Evolutionary conservation across 2,329 filamentous ascomycete genomes (phyloP), one percentile per base, ranked within the genome.

Genomic region (Fusarium mundagurra): DNA sequence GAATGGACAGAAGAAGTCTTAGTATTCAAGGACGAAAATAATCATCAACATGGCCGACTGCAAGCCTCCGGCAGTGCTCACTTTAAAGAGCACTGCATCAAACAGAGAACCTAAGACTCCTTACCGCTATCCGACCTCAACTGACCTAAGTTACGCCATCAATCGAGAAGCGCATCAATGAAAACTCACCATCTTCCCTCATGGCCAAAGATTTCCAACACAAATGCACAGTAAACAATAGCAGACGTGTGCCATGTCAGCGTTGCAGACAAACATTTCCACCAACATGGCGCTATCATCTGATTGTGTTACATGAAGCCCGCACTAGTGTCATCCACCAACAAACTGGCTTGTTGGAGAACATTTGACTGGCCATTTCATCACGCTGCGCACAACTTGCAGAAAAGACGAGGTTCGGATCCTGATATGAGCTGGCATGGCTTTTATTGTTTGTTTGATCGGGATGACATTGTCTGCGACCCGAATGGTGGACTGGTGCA

Each of bases 101-200:
- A 6, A 18, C 8, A 8, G 2, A 14, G 3, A 27, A 27, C 0
- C 3, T 6, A 3, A 34, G 8, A 6, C 8, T 27, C n/a, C 9
- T 51, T 27, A 34, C 50, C 8, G 43, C n/a, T n/a, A n/a, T n/a
- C n/a, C n/a, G n/a, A n/a, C n/a, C n/a, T n/a, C n/a, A n/a, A n/a
- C n/a, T n/a, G n/a, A n/a, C n/a, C n/a, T n/a, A 17, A 7, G 6
- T 17, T 8, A 14, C 22, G 11, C 38, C 38, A 11, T 10, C 8
- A 45, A 22, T 5, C 4, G 27, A 11, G 2, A 22, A 18, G 4
- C 22, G 11, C 38, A 24, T n/a, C 2, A 18, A 18, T 14, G 31
- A 12, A 8, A 1, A 36, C 16, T 8, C 3, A 34, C 2, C 18
- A 8, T 1, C 1, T 10, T 2, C 3, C 10, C 5, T 16, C 1